Conservation (phyloP, 768 basidiomycete species). For the Boletus patriciae region DNA sequence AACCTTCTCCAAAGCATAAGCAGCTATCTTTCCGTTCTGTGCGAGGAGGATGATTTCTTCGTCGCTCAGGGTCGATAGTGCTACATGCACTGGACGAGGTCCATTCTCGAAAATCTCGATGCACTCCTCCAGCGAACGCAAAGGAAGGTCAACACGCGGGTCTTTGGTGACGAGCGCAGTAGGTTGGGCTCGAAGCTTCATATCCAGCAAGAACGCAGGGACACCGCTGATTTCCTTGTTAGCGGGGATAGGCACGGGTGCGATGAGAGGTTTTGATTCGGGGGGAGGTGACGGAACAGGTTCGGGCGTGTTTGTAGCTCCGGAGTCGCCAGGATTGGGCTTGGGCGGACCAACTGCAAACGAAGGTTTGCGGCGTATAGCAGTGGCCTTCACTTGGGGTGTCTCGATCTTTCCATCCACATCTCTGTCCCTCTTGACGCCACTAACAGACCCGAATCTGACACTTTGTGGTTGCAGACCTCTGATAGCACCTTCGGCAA, state of each 20-base stretch:
- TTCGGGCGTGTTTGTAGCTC: slow-evolving; percentile 19
- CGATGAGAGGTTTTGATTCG: slow-evolving; percentile 19
- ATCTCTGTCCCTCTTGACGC: slow-evolving; percentile 20
- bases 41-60: slow-evolving; percentile 89
- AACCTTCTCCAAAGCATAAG: slow-evolving; percentile 95
- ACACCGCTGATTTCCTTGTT: slow-evolving; percentile 23
- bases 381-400: slow-evolving; percentile 9
- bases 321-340: slow-evolving; percentile 13
- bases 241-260: slow-evolving; percentile 26
- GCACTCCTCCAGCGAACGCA: slow-evolving; percentile 72
- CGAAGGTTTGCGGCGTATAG: slow-evolving; percentile 20
- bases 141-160: slow-evolving; percentile 9
- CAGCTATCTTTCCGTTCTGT: slow-evolving; percentile 89
- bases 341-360: slow-evolving; percentile 29
- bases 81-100: slow-evolving; percentile 56
- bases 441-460: slow-evolving; percentile 29
- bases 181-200: slow-evolving; percentile 35
- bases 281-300: slow-evolving; percentile 15
- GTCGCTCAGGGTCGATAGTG: slow-evolving; percentile 69
- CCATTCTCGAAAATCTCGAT: slow-evolving; percentile 77
- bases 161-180: slow-evolving; percentile 15
- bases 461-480: slow-evolving; percentile 32
- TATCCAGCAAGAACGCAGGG: slow-evolving; percentile 31
- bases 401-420: slow-evolving; percentile 22
- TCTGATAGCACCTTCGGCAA: slow-evolving; percentile 54